Base-by-base conservation (phyloP, 176 grass and related monocot genomes). In the Guadua angustifolia region DNA sequence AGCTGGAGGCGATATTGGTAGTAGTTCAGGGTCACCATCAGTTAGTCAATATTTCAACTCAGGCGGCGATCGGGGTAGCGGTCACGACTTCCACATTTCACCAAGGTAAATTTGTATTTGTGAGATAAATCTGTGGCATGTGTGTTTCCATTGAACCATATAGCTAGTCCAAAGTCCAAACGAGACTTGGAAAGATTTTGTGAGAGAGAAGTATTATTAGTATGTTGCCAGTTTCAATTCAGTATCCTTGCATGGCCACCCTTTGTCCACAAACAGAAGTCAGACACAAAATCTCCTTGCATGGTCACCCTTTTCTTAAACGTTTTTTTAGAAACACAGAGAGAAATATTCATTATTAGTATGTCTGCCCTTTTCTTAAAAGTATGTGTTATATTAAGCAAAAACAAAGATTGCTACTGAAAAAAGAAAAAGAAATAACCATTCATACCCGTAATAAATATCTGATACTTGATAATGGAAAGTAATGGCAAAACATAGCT, bases 401-500 rank as follows among this genome's bases (percentile, higher is more conserved):
- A 40, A 40, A 40, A 57, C n/a, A 19, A 26, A 80, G 14, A 19
- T 71, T 69, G 36, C 59, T 19, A 78, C 25, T 6, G n/a, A 74
- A 4, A 80, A 80, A 29, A 29, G 29, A 80, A 38, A 38, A 66
- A 71, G 7, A 83, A 68, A 64, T 21, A 71, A 10, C 62, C 12
- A 82, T 25, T 56, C 16, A 82, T 71, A 72, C 57, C 53, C 29
- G 47, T 38, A 82, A 67, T 13, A 1, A 65, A 83, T 36, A 66
- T 71, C 42, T 81, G 78, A 45, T 58, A 74, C 0, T 66, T 83
- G 42, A 52, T 68, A 63, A 70, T 80, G 66, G 26, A 36, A 79
- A 71, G 24, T 64, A 59, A 79, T 52, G 1, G 36, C 29, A 89
- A 53, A 73, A 71, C 25, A 61, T 73, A 86, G 58, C 32, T 74